Conservation (phyloP, 75 land plant species). For the Cryptomeria japonica region DNA sequence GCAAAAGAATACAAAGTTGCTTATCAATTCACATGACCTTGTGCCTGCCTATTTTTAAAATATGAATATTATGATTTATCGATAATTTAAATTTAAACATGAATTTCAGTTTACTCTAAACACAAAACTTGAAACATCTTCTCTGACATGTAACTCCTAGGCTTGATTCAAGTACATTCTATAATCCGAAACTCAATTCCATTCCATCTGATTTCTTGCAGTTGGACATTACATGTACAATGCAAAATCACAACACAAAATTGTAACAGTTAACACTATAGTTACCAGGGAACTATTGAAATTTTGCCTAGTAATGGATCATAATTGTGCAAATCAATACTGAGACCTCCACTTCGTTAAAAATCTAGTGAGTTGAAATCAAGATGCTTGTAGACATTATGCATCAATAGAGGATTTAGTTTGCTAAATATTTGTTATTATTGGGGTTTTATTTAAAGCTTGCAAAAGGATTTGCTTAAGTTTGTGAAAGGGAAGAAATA, state of each 20-base stretch:
- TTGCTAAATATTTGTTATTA: too few species aligned
- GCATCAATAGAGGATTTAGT: too few species aligned
- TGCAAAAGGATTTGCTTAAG: too few species aligned
- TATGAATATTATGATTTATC: not conserved
- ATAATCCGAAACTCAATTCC: not conserved
- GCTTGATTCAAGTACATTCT: not conserved
- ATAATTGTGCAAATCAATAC: too few species aligned
- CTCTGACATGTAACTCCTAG: not conserved
- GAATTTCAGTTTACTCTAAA: not conserved
- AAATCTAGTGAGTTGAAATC: too few species aligned
- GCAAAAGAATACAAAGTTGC: not conserved
- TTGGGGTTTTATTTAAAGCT: too few species aligned
- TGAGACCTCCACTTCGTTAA: too few species aligned
- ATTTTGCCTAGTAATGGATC: too few species aligned
- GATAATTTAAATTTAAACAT: not conserved
- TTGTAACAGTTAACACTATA: not conserved
- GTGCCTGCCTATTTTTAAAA: not conserved
- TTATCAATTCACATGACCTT: not conserved
- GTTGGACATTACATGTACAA: not conserved
- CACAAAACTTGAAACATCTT: not conserved
- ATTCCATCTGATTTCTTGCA: not conserved
- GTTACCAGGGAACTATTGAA: too few species aligned
- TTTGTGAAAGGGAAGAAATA: too few species aligned
- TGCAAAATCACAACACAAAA: not conserved
- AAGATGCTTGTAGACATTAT: too few species aligned